Conservation (phyloP, 164 flowering plant genomes). For the Berberis thunbergii region DNA sequence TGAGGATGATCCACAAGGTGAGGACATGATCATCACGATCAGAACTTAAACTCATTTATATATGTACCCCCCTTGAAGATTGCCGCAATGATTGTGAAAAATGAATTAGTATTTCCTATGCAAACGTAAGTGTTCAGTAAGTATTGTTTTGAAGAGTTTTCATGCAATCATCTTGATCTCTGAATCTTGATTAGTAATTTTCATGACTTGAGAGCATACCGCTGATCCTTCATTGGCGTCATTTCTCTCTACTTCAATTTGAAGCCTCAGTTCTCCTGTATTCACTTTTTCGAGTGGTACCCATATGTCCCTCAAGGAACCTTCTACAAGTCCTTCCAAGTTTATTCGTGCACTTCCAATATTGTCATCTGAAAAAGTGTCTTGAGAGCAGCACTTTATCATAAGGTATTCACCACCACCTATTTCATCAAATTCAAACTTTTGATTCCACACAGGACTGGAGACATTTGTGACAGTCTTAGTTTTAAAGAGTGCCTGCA, state of each 20-base stretch:
- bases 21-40: too few relatives aligned
- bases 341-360: slow-evolving; percentile 79
- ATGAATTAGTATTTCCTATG: too few relatives aligned
- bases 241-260: slow-evolving; percentile 50
- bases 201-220: slow-evolving; percentile 24
- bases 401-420: slow-evolving; percentile 77
- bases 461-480: slow-evolving; percentile 29
- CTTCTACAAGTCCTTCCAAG: slow-evolving; percentile 81
- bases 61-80: too few relatives aligned
- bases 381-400: slow-evolving; percentile 62
- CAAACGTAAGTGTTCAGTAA: too few relatives aligned
- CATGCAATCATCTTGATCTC: too few relatives aligned
- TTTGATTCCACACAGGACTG: slow-evolving; percentile 74
- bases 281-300: slow-evolving; percentile 87
- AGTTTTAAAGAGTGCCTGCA: slow-evolving; percentile 59
- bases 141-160: too few relatives aligned
- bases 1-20: too few relatives aligned
- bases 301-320: slow-evolving; percentile 65
- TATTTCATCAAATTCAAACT: slow-evolving; percentile 83
- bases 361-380: slow-evolving; percentile 62
- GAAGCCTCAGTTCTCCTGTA: slow-evolving; percentile 80
- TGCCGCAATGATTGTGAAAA: too few relatives aligned
- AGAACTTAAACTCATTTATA: too few relatives aligned
- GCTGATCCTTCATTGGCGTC: slow-evolving; percentile 38
- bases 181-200: neutral